Base-by-base conservation (phyloP, 768 basidiomycete genomes). In the Agaricus subrufescens region DNA sequence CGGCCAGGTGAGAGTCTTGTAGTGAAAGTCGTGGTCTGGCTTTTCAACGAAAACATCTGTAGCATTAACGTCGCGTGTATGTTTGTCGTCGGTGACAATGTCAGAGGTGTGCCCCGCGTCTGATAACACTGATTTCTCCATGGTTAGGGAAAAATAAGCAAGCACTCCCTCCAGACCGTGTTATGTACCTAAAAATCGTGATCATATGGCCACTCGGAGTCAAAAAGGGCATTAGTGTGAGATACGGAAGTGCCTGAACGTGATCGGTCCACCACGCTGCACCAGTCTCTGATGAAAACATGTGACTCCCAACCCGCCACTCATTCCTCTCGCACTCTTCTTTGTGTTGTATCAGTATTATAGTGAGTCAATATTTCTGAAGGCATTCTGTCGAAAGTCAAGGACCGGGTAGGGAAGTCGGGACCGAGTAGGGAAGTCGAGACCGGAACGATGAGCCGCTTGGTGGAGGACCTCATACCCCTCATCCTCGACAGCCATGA, bases 1-100 rank as follows among this genome's bases (percentile, higher is more conserved):
- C 73, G 76, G 78, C 79, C 79, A 80, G 48, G 73, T 76, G 8
- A 81, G 67, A 0, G 79, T 81, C 65, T 78, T 79, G 70, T 81
- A 81, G 34, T 71, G 78, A 49, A 81, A 75, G 46, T 79, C 73
- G 53, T 77, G 71, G 42, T 70, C 69, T 2, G 71, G 70, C 43
- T 73, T 72, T 55, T 77, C 68, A 50, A 71, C 71, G 58, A 83
- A 77, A 43, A 82, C 78, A 52, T 82, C 74, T 34, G 43, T 40
- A 3, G 57, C 61, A 30, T 55, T 46, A 51, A 47, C 34, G n/a
- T 46, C 27, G n/a, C 29, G 46, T 11, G 6, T 3, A 26, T 10
- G 1, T 23, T n/a, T 37, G 30, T 25, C 2, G 34, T 48, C 46
- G 14, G 12, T 15, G 27, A 54, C n/a, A 2, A 39, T 15, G 2